Evolutionary conservation across 2,329 filamentous ascomycete genomes (phyloP), one percentile per base, ranked within the genome.

Genomic region (Metarhizium sp.): DNA sequence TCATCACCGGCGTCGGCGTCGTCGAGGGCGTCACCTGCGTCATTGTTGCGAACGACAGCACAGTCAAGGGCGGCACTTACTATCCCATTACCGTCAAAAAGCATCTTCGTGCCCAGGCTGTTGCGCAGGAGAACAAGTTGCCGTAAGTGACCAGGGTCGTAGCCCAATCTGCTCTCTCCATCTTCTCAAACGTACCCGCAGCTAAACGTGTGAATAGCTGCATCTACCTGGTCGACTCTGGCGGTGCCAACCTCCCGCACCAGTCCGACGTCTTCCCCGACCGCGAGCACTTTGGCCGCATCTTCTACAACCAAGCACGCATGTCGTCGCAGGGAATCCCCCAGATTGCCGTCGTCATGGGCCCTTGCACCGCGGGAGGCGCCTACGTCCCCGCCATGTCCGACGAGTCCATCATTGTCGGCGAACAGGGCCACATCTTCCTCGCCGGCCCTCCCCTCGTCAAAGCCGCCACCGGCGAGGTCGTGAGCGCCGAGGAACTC

Each of bases 41-140:
- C 75, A 88, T 97, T 63, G 88, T 96, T 51, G 92, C 91, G 56
- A 96, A 97, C 69, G 92, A 96, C 69, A 95, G 90, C 74, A 96
- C 92, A 18, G 92, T 97, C 66, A 99, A 97, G 74, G 92, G 92
- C 53, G 92, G 92, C 29, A 95, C 92, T 2, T 99, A 99, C 73
- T 97, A 92, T 67, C 92, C 92, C 1, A 90, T 97, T 63, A 99
- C 92, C 0, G 90, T 97, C 57, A 96, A 96, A 77, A 99, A 99
- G 78, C 94, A 97, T 71, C 77, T 97, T 16, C 84, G 92, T 59
- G 92, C 92, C 4, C 94, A 99, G 71, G 85, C 88, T 32, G 88
- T 97, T 60, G 92, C 92, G 0, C 83, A 89, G 61, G 90, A 97
- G 69, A 97, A 97, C 71, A 86, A 80, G 48, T 70, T 86, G 45